These are phyloP conservation scores for Apium graveolens DNA, from an alignment of 129 eudicot genomes.

Conservation along the genomic window DNA sequence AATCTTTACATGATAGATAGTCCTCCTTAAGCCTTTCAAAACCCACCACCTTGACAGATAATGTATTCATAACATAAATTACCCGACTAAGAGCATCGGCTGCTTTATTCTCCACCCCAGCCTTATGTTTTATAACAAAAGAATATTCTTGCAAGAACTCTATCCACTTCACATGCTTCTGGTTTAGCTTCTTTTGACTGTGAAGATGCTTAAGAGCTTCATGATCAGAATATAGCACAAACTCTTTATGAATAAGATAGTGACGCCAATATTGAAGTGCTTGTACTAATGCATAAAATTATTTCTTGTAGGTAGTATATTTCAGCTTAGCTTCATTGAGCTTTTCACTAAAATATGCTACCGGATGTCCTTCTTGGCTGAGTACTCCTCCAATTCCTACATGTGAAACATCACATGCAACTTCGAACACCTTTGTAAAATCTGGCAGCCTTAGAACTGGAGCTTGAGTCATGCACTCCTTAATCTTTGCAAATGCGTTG, in stretches of 20 bases:
- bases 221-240: background rate
- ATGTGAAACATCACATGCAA: background rate
- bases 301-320: no score
- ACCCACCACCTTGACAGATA: background rate
- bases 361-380: no score
- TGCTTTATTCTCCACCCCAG: background rate
- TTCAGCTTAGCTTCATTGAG: no score
- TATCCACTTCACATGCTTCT: background rate
- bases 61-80: background rate
- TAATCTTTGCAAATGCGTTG: background rate
- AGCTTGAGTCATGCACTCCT: no score
- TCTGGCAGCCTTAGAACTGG: background rate
- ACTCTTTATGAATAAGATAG: background rate
- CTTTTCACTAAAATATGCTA: no score
- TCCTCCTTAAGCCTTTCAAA: conserved; percentile 1
- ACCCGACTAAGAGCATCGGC: background rate
- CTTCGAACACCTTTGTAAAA: conserved; percentile 1
- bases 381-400: no score
- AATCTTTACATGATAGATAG: background rate
- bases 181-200: background rate
- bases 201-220: background rate
- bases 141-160: background rate
- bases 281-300: background rate
- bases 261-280: conserved; percentile 9
- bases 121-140: background rate